Base-by-base conservation (phyloP, 805 yeast genomes). In the Debaryomyces prosopidis region DNA sequence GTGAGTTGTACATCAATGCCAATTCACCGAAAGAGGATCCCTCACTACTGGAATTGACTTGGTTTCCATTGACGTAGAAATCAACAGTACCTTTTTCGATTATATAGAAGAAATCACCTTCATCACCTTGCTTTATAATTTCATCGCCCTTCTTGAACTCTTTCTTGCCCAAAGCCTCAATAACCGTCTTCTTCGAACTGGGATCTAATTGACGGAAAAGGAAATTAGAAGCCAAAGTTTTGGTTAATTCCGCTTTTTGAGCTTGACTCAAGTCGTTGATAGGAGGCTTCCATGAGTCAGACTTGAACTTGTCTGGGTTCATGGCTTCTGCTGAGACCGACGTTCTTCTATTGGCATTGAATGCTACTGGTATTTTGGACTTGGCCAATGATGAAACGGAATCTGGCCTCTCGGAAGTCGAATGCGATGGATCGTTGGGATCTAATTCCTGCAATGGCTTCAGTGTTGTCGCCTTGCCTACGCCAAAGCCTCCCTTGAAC, bases 1-100 rank as follows among this genome's bases (percentile, higher is more conserved):
- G 97, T 15, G 97, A 84, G 66, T 94, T 92, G 73, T 94, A 92
- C 96, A 94, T 90, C 57, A 94, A 77, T 3, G 99, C 99, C 59
- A 94, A 78, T 68, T 94, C 99, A 62, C 99, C 99, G 68, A 94
- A 94, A 37, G 92, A 84, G 4, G 96, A 81, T 5, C 98, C 97
- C 33, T 89, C 82, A 8, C 88, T 85, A n/a, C 88, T 78, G 1
- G 86, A 73, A 60, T 80, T 84, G 32, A 90, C 92, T 58, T 82
- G 79, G 36, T 77, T 63, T 42, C 82, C 86, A 62, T 89, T 81
- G 27, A 87, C 91, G 55, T 76, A 78, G 58, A 83, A 91, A 50
- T 89, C 92, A 45, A 94, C 97, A 1, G 76, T 68, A 45, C 99
- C 99, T 5, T 73, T 66, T 67, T 91, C 97, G 45, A 91, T 80